phyloP scores from a whole-genome alignment of 805 yeast genomes.

The Yarrowia alimentaria region DNA sequence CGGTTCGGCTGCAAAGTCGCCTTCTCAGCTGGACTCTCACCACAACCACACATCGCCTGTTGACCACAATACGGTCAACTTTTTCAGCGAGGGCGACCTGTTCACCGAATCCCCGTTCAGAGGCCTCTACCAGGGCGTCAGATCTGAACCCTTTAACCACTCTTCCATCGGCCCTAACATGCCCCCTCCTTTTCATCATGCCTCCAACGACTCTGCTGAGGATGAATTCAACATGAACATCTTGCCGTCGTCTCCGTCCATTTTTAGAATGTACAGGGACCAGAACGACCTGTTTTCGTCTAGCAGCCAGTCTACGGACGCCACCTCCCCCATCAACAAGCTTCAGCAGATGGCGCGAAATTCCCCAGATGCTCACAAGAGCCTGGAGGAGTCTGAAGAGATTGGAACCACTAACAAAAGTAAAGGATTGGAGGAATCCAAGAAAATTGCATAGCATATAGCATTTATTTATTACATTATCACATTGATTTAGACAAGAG shows the following conservation, averaged over 20 bases:
- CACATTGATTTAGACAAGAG: no score
- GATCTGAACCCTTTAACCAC: conserved; percentile 11
- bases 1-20: conserved; percentile 13
- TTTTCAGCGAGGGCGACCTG: conserved; percentile 17
- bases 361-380: conserved; percentile 16
- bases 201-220: conserved; percentile 15
- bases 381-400: conserved; percentile 26
- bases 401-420: conserved; percentile 14
- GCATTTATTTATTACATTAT: conserved; percentile 21
- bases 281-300: conserved; percentile 22
- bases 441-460: conserved; percentile 7
- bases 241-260: conserved; percentile 20
- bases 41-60: conserved; percentile 1
- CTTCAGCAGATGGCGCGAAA: conserved; percentile 9
- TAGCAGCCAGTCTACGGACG: conserved; percentile 12
- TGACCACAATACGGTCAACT: conserved; percentile 9
- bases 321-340: conserved; percentile 24
- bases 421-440: conserved; percentile 4
- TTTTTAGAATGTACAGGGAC: conserved; percentile 24
- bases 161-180: not conserved
- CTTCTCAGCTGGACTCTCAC: conserved; percentile 2
- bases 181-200: no score
- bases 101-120: conserved; percentile 22
- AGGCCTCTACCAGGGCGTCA: conserved; percentile 3
- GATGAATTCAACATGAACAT: conserved; percentile 22